Evolutionary conservation across 306 rosid genomes (phyloP), one percentile per base, ranked within the genome.

Genomic region (Sicyos baderoa): DNA sequence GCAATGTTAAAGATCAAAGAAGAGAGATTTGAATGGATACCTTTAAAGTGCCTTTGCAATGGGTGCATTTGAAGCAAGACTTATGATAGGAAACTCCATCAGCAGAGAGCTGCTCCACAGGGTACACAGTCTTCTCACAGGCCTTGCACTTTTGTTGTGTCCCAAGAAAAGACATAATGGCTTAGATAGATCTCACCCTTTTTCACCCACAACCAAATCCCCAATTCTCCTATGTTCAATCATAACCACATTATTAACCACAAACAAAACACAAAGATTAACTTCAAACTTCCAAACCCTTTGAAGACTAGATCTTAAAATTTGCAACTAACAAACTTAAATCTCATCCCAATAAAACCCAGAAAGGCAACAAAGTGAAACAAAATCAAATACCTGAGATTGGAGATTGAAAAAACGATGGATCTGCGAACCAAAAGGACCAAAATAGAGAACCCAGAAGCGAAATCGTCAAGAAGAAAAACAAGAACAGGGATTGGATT

Each of bases 21-120:
- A 29, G 4, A 61, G 13, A 51, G 52, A 71, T 47, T 17, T 72
- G 32, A 5, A 73, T 72, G 32, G 4, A 73, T 32, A 89, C 98
- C 98, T 92, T 92, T 47, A 92, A 76, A 21, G 98, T 92, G 72
- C 96, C 98, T 79, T 92, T 92, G 89, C 96, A 92, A 67, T 92
- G 98, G 81, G 89, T 77, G 81, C 98, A 89, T 72, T 93, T 89
- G 84, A 92, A 92, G 82, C 98, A 92, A 75, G 93, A 84, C 83
- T 92, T 92, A 52, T 92, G 97, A 63, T 86, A 92, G 73, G 86
- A 72, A 81, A 88, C 53, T 47, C 96, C 98, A 89, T 91, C 97
- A 16, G 91, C 96, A 14, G 96, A 91, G 48, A 91, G 82, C 81
- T 88, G 89, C 82, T 91, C 97, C 52, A 91, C 95, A 0, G 96